Conservation (phyloP, 2,329 filamentous ascomycete genomes). For the Chaetomiaceae sp. region DNA sequence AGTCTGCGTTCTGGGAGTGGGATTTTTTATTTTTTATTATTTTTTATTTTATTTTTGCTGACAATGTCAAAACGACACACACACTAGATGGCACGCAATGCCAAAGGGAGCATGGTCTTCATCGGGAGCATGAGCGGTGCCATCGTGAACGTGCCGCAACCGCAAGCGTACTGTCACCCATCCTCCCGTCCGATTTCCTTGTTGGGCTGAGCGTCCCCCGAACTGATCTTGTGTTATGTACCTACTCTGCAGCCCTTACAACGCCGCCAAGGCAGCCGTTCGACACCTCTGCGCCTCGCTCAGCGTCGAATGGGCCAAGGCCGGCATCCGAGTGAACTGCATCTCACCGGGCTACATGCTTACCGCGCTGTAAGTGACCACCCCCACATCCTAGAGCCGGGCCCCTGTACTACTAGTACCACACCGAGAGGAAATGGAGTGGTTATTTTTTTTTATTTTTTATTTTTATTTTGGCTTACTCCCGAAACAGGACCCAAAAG, state of each 20-base stretch:
- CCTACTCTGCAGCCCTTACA: constrained; percentile 61
- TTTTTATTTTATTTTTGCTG: not conserved
- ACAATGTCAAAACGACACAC: not conserved
- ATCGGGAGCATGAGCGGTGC: constrained; percentile 92
- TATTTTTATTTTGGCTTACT: constrained; percentile 1
- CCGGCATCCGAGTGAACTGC: constrained; percentile 88
- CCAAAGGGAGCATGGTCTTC: constrained; percentile 81
- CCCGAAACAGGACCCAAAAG: constrained; percentile 81
- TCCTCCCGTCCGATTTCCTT: no score
- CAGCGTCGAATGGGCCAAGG: constrained; percentile 88
- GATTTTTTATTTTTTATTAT: no score
- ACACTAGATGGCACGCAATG: constrained; percentile 69
- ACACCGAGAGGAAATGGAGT: not conserved
- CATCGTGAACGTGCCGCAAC: constrained; percentile 94
- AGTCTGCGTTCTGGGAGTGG: no score
- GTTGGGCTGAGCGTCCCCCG: no score
- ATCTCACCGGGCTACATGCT: constrained; percentile 97
- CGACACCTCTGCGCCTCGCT: constrained; percentile 81
- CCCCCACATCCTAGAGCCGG: not conserved
- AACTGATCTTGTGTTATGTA: no score
- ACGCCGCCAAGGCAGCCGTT: constrained; percentile 87
- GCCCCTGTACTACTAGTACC: no score
- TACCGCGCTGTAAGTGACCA: constrained; percentile 70
- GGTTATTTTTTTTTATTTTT: no score
- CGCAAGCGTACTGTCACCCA: constrained; percentile 57